Evolutionary conservation across 2,329 filamentous ascomycete genomes (phyloP), one percentile per base, ranked within the genome.

Genomic region (Atkinsonella hypoxylon): DNA sequence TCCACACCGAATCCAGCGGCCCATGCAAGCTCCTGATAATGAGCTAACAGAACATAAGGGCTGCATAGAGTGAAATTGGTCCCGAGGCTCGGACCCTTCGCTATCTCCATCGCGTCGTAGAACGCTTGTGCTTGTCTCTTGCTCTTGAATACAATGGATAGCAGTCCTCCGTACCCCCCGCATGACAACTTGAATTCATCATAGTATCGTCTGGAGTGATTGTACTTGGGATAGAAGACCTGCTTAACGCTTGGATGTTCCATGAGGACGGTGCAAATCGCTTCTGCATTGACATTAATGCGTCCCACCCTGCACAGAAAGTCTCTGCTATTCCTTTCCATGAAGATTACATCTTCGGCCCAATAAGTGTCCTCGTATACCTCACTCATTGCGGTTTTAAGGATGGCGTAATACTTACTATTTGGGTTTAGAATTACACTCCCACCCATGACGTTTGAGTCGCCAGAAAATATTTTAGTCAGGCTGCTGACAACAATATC

Each of bases 391-490:
- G 75, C 73, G 5, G 71, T 63, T 63, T 89, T 91, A n/a, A 98
- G 67, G 0, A 69, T 58, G 2, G 64, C 50, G 65, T 95, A 95
- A 68, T 84, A 85, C 44, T 70, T 79, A n/a, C 82, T 73, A 51
- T 82, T 78, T 0, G 79, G 79, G 60, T 83, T 83, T 44, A 83
- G 63, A 49, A 83, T 78, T 44, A 76, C 70, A 56, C 83, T 86
- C 51, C 93, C 93, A 52, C 90, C 93, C 91, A 97, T 97, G 57
- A 98, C 93, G 66, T 98, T 97, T 66, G 88, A 93, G 67, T 96
- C 93, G 47, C 93, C 93, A 51, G 89, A 95, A 70, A 98, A 98
- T 49, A 97, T 85, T 67, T 98, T 98, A 46, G 93, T 97, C 53
- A 98, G 74, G 64, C 88, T 95, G 72, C 88, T 95, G 51, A 95